Percentiles rank a stretch among this genome's conserved stretches.
These are phyloP conservation scores for Cercophora samala DNA, from an alignment of 495 filamentous ascomycete species.

Conservation along the genomic window DNA sequence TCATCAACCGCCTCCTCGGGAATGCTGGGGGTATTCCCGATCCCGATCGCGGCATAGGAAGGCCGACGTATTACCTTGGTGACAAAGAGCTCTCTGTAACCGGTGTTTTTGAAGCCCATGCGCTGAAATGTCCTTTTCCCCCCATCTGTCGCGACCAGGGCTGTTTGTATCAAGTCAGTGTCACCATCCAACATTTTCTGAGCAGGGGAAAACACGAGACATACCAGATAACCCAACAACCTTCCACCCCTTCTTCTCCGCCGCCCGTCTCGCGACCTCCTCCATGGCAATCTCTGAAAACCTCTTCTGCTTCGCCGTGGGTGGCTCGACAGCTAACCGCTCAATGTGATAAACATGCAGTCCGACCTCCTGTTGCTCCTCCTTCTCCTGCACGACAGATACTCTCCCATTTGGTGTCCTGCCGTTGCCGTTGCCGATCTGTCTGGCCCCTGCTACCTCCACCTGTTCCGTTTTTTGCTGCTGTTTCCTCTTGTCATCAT, in stretches of 20 bases:
- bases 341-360: conserved; percentile 39
- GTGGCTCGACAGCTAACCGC: conserved; percentile 20
- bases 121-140: conserved; percentile 29
- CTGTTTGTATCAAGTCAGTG: conserved; percentile 18
- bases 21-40: not conserved
- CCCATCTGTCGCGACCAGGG: conserved; percentile 30
- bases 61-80: not conserved
- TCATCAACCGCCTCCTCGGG: not conserved
- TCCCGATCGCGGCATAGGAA: not conserved
- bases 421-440: not conserved
- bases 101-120: conserved; percentile 30
- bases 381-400: not conserved
- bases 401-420: not conserved
- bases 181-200: not conserved
- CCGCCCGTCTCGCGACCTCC: conserved; percentile 21
- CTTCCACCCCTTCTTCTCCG: conserved; percentile 19
- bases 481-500: not conserved
- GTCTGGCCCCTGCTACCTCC: not conserved
- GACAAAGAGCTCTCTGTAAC: conserved; percentile 32
- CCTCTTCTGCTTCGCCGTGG: conserved; percentile 9
- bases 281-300: conserved; percentile 29
- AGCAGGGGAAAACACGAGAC: not conserved
- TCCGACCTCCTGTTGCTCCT: conserved; percentile 26
- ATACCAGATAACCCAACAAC: conserved; percentile 33
- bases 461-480: not conserved